Conservation (phyloP, 305 asterid genomes). For the Caryopteris hybrid region DNA sequence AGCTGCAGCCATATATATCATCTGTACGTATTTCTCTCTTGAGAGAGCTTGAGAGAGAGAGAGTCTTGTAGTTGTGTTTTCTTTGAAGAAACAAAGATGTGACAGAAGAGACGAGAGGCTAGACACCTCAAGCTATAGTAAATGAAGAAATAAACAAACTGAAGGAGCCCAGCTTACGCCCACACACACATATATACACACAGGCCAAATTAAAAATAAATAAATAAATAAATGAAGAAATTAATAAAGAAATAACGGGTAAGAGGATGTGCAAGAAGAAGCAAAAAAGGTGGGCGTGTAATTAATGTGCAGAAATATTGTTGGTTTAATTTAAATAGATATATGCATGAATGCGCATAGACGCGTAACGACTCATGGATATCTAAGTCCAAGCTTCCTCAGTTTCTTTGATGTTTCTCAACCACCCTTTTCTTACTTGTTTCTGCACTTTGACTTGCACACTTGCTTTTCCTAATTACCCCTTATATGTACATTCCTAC, state of each 20-base stretch:
- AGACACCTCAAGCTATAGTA: background rate
- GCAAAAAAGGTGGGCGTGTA: constrained; percentile 26
- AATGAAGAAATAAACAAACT: background rate
- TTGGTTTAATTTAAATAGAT: background rate
- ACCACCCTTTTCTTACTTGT: constrained; percentile 1
- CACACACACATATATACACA: background rate
- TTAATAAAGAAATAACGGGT: background rate
- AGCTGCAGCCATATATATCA: constrained; percentile 46
- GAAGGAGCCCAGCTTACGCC: background rate
- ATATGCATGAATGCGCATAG: background rate
- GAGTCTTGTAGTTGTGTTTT: too few relatives aligned
- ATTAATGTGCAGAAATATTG: background rate
- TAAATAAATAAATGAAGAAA: background rate
- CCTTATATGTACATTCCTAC: too few relatives aligned
- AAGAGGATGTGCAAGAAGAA: background rate
- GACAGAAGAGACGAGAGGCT: background rate
- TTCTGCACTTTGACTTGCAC: background rate
- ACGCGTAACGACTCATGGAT: constrained; percentile 29
- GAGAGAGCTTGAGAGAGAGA: too few relatives aligned
- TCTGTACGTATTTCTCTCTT: background rate
- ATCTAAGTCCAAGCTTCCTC: constrained; percentile 13
- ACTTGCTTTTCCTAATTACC: too few relatives aligned
- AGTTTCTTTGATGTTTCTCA: constrained; percentile 36
- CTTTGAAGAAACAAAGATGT: background rate
- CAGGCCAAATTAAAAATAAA: background rate